phyloP scores from a whole-genome alignment of 1,284 basidiomycete genomes.

The Rhodotorula sp. region DNA sequence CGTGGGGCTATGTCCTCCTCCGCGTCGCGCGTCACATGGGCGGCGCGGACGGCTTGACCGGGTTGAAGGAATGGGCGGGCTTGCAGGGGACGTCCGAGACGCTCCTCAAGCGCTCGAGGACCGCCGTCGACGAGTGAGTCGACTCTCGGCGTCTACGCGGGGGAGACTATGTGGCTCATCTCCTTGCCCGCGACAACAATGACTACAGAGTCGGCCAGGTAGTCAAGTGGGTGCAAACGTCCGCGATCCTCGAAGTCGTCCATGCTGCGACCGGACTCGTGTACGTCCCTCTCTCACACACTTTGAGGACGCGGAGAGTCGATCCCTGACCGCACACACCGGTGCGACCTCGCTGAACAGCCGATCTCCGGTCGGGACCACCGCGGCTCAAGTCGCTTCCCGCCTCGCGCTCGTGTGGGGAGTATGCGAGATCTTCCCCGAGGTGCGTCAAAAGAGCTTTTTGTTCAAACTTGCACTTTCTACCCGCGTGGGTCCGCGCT shows the following conservation, averaged over 20 bases:
- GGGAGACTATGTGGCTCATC: too few relatives aligned
- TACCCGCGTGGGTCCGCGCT: too few relatives aligned
- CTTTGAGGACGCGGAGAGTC: too few relatives aligned
- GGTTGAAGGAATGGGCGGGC: conserved; percentile 22
- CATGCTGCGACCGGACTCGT: conserved; percentile 82
- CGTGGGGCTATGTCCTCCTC: conserved; percentile 71
- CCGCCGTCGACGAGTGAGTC: conserved; percentile 54
- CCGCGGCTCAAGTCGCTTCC: conserved; percentile 82
- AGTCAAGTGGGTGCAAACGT: conserved; percentile 74
- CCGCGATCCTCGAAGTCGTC: conserved; percentile 74
- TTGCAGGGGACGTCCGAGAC: conserved; percentile 19
- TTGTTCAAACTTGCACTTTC: not conserved
- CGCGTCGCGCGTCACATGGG: conserved; percentile 57
- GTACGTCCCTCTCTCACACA: conserved; percentile 9
- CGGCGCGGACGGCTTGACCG: conserved; percentile 49
- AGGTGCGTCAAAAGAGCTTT: conserved; percentile 44
- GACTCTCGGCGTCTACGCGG: too few relatives aligned
- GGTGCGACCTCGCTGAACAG: not conserved
- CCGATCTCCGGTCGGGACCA: conserved; percentile 64
- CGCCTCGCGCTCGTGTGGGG: conserved; percentile 86
- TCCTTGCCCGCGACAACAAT: too few relatives aligned
- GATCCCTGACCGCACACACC: not conserved
- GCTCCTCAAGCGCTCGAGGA: conserved; percentile 52
- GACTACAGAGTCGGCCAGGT: conserved; percentile 57
- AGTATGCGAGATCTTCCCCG: conserved; percentile 61